These are phyloP conservation scores for Euphorbia corollata DNA, from an alignment of 441 rosid genomes.

Conservation along the genomic window DNA sequence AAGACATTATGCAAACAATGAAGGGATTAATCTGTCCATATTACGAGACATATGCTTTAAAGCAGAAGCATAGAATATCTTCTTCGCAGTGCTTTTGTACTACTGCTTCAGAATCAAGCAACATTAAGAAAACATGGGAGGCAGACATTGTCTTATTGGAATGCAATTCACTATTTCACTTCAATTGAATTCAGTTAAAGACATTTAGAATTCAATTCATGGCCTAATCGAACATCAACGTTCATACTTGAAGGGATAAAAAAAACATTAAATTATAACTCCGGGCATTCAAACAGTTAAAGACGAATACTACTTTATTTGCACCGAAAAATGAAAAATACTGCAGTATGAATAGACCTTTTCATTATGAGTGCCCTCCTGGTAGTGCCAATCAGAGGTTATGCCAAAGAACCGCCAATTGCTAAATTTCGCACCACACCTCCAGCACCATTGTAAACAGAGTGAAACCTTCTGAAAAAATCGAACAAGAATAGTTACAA, in stretches of 20 bases:
- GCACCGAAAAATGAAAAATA: not conserved
- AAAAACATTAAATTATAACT: not conserved
- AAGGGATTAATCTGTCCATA: not conserved
- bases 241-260: not conserved
- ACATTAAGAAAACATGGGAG: slow-evolving; percentile 25
- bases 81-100: not conserved
- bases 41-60: not conserved
- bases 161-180: too few relatives aligned
- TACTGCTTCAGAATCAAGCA: not conserved
- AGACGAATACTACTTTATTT: not conserved
- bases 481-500: too few relatives aligned
- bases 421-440: too few relatives aligned
- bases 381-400: too few relatives aligned
- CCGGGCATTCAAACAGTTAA: not conserved
- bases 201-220: too few relatives aligned
- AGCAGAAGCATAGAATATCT: not conserved
- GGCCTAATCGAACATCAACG: not conserved
- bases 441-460: too few relatives aligned
- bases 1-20: not conserved
- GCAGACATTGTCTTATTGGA: not conserved
- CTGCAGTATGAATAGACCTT: not conserved
- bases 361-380: too few relatives aligned
- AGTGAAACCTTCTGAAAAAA: too few relatives aligned
- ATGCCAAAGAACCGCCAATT: too few relatives aligned
- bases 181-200: too few relatives aligned